Evolutionary conservation across 1,284 basidiomycete species (phyloP), one percentile per base, ranked within the genome.

Genomic region (Papiliotrema flavescens): DNA sequence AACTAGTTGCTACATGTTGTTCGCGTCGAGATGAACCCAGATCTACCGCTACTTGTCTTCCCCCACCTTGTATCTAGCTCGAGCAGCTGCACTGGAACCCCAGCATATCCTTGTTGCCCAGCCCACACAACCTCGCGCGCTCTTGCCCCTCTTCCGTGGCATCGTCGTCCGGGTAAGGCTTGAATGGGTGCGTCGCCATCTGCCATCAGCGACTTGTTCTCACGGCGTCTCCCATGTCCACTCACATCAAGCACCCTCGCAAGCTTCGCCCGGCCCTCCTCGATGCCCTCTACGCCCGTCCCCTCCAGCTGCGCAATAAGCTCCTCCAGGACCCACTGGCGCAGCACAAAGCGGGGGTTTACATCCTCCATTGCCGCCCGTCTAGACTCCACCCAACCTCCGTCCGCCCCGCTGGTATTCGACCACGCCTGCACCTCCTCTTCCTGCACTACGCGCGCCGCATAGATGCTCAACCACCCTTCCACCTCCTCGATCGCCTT

Each of bases 71-170:
- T 11, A 22, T 52, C 58, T 65, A 92, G 69, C 87, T 89, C n/a
- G 88, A 90, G 65, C 91, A 94, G 60, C 87, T 89, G 71, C 91
- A 95, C 72, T 93, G 90, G 79, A 92, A 93, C 0, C 91, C 91
- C 19, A 93, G 76, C 81, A 90, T 80, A 60, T 76, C 80, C 67
- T 79, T 82, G 34, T 84, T 84, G 2, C 91, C 91, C 37, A 90
- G 76, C 14, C 85, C 83, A 70, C 90, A 93, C 57, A 85, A 84
- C 57, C 87, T 78, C 7, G 36, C 47, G 55, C 84, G 78, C 71
- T 90, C 87, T 65, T 90, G 88, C 60, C 70, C 80, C 50, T 82
- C 81, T 75, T 14, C 62, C 60, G 39, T 70, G 70, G n/a, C 81
- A 79, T 2, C 76, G 20, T n/a, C n/a, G n/a, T 47, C 44, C 32